These are phyloP conservation scores for Reutealis trisperma DNA, from an alignment of 345 rosid genomes.

Conservation along the genomic window DNA sequence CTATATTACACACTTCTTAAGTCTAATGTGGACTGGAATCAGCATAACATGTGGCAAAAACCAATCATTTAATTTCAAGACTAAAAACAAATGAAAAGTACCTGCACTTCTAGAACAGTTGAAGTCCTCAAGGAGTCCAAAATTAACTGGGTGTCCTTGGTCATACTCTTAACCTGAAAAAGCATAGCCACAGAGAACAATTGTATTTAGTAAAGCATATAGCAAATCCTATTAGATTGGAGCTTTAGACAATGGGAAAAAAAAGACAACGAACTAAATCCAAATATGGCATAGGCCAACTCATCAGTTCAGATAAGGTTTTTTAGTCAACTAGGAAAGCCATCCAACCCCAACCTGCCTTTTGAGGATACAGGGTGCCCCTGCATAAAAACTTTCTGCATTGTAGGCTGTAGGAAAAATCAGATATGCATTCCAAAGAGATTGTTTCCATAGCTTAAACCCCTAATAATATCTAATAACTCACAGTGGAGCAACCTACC, in stretches of 20 bases:
- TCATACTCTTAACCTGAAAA: slow-evolving; percentile 65
- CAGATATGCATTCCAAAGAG: background rate
- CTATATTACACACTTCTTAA: background rate
- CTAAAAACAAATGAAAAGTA: slow-evolving; percentile 22
- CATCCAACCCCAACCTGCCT: background rate
- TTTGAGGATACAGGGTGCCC: background rate
- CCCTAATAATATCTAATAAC: background rate
- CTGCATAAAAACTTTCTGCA: background rate
- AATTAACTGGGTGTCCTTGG: slow-evolving; percentile 52
- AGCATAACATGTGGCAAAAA: background rate
- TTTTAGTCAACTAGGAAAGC: background rate
- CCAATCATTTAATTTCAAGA: background rate
- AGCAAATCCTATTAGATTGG: background rate
- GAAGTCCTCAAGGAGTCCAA: slow-evolving; percentile 65
- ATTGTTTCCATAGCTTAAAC: background rate
- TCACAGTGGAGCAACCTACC: background rate
- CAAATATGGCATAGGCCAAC: background rate
- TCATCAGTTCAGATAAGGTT: background rate
- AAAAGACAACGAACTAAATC: no score
- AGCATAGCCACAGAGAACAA: slow-evolving; percentile 8
- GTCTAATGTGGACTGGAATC: background rate
- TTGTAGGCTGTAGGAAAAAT: background rate
- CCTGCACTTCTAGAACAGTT: slow-evolving; percentile 69
- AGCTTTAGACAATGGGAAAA: background rate
- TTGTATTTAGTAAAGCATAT: background rate